These are phyloP conservation scores for Termitomyces sp. DNA, from an alignment of 768 basidiomycete genomes.

Conservation along the genomic window DNA sequence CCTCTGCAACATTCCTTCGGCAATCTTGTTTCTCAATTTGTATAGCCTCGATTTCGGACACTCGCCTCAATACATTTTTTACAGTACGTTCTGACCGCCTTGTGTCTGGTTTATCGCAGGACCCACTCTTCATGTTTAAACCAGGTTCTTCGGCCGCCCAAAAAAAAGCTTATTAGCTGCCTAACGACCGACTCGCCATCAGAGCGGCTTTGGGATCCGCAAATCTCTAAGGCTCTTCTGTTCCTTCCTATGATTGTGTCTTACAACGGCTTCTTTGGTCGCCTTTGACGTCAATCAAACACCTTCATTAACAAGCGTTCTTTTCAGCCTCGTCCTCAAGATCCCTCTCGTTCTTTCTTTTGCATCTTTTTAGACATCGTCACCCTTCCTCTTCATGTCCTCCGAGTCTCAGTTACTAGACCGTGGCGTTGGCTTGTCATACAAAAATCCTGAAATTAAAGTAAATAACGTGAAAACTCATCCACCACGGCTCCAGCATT, in stretches of 20 bases:
- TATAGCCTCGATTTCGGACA: neutral
- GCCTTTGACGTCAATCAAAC: constrained; percentile 44
- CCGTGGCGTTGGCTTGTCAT: constrained; percentile 21
- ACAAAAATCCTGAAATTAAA: constrained; percentile 15
- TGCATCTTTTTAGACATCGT: constrained; percentile 23
- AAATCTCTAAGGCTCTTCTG: constrained; percentile 29
- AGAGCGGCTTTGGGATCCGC: constrained; percentile 41
- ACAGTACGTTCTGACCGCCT: neutral
- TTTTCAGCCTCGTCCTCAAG: constrained; percentile 29
- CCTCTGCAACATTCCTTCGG: constrained; percentile 12
- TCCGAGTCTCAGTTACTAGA: constrained; percentile 21
- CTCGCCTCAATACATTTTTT: neutral
- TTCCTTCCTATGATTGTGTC: constrained; percentile 27
- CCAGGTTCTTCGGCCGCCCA: constrained; percentile 13
- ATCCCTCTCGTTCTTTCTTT: constrained; percentile 25
- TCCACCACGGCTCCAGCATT: constrained; percentile 54
- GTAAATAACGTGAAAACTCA: constrained; percentile 20
- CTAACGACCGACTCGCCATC: constrained; percentile 35
- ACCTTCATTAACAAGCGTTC: constrained; percentile 32
- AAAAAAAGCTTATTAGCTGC: constrained; percentile 29
- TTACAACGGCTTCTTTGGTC: constrained; percentile 26
- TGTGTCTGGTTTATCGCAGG: neutral
- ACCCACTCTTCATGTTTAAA: neutral
- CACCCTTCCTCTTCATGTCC: constrained; percentile 27
- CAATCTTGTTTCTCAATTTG: constrained; percentile 9